Base-by-base conservation (phyloP, 1,284 basidiomycete genomes). In the Cutaneotrichosporon cavernicola region DNA sequence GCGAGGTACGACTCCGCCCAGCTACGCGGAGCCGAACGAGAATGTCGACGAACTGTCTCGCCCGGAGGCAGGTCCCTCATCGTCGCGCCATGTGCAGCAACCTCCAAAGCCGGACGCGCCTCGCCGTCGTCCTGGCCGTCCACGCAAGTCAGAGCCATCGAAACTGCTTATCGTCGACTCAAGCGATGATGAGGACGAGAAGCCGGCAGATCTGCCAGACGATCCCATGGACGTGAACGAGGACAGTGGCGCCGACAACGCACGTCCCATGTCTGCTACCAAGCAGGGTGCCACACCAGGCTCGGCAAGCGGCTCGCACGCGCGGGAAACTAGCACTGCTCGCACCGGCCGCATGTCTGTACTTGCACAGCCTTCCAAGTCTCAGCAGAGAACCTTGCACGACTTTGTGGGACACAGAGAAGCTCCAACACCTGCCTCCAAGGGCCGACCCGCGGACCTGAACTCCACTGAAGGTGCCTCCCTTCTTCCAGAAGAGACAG, bases 401-500 rank as follows among this genome's bases (percentile, higher is more conserved):
- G 36, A 40, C 53, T 22, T 32, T 14, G 31, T 30, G 13, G 38
- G 16, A 16, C 18, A 1, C 18, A 18, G 14, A 9, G 30, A 31
- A 52, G 30, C 16, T 26, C 31, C 16, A 14, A 31, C 30, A 32
- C 30, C 30, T 9, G 32, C 51, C 8, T 52, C 51, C 26, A 34
- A 34, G 31, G 30, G 30, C 18, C 26, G 5, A 7, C 51, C 2
- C 31, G 18, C 5, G 6, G 30, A 26, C 13, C 9, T 18, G 16
- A 46, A 18, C 16, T 18, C 43, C 22, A 38, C 59, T 34, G 61
- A 59, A 8, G 58, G 30, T 4, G 40, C 26, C 0, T 69, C 71
- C 21, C 69, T 73, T 0, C 52, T 64, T 0, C 75, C 73, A 1
- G 65, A 69, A 16, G 69, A 75, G 58, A 75, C 73, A 36, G 72